Base-by-base conservation (phyloP, 2,329 filamentous ascomycete genomes). In the Aspergillus udagawae region DNA sequence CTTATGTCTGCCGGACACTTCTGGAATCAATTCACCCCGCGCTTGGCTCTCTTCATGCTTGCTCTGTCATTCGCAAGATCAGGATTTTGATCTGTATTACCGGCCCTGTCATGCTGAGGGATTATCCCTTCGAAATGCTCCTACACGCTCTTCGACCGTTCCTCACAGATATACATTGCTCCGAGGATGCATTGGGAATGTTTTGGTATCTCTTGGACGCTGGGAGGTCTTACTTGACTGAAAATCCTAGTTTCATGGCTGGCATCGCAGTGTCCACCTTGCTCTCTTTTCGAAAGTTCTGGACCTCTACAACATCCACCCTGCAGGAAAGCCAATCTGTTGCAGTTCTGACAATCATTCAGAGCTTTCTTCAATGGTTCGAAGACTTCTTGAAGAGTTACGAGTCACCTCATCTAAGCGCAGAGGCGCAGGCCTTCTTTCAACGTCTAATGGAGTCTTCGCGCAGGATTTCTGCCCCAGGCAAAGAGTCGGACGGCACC, bases 101-200 rank as follows among this genome's bases (percentile, higher is more conserved):
- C 27, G 92, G 91, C 0, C 72, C 84, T 0, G 81, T 86, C 52
- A 90, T 89, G n/a, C 79, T 88, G 25, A 78, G 85, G 44, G 89
- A 88, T 0, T 97, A 97, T 68, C 90, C 91, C 10, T 73, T 97
- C 14, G 91, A 99, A 72, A 94, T 97, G 90, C 80, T 96, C 0
- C 80, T 99, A 1, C 90, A 92, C 66, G 88, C 89, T 1, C 80
- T 96, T 21, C 83, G 89, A 9, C 86, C 86, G 0, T 95, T 92
- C 63, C 79, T 97, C 5, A 87, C 88, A 1, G 88, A 97, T 64
- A 82, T 87, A 0, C 89, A 95, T 68, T 97, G 93, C 72, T 90
- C 92, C 9, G 91, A 96, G 68, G 94, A 99, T 76, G 87, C 90
- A 1, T 81, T 97, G 48, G 93, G 92, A 0, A 83, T 99, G 35